These are phyloP conservation scores for Carpinus fangiana DNA, from an alignment of 306 rosid species.

Conservation along the genomic window DNA sequence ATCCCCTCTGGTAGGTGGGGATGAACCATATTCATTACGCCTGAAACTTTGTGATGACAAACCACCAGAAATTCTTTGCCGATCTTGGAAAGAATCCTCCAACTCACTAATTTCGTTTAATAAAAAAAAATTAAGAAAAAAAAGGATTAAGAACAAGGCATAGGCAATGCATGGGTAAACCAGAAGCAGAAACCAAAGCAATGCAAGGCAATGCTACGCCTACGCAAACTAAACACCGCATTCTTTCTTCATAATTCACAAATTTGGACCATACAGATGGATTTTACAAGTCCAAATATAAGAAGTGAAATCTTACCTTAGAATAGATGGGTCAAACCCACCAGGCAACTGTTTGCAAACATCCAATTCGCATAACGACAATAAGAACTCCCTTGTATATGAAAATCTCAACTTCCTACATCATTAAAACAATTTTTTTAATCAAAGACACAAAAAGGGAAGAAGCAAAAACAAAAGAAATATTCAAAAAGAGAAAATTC, in stretches of 20 bases:
- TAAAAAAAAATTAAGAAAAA: not conserved
- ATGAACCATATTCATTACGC: constrained; percentile 69
- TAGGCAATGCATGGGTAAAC: not conserved
- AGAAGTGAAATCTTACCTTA: constrained; percentile 49
- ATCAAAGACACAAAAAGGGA: constrained; percentile 25
- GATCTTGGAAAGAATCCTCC: constrained; percentile 65
- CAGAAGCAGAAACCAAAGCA: constrained; percentile 5
- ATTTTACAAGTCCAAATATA: not conserved
- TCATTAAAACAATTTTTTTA: constrained; percentile 21
- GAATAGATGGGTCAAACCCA: constrained; percentile 71
- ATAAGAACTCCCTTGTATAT: constrained; percentile 72
- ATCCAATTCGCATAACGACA: constrained; percentile 78
- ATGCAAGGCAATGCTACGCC: not conserved
- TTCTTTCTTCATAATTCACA: constrained; percentile 2
- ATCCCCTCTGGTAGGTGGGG: constrained; percentile 89
- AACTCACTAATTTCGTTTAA: constrained; percentile 59
- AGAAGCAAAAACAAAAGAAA: constrained; percentile 5
- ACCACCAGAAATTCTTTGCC: constrained; percentile 67
- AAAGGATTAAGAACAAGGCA: constrained; percentile 27
- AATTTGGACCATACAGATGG: not conserved
- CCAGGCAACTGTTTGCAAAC: constrained; percentile 73
- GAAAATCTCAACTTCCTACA: constrained; percentile 61
- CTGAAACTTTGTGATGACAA: constrained; percentile 59
- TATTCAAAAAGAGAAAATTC: not conserved
- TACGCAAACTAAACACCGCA: not conserved